These are phyloP conservation scores for Kwoniella sp. DNA, from an alignment of 768 basidiomycete species.

Conservation along the genomic window DNA sequence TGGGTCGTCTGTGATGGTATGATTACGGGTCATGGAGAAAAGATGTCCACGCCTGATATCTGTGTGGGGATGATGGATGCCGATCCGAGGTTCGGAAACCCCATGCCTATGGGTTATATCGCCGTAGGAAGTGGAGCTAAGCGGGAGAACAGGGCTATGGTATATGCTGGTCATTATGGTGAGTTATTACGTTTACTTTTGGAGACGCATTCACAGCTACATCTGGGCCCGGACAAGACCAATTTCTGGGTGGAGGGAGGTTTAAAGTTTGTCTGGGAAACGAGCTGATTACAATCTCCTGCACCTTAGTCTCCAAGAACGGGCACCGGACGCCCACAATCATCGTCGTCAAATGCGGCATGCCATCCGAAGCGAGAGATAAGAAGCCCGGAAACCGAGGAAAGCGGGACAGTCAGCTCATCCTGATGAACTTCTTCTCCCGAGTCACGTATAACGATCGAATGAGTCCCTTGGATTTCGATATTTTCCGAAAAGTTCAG, in stretches of 20 bases:
- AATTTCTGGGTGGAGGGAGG: too few relatives aligned
- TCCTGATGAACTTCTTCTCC: conserved; percentile 99
- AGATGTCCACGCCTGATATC: conserved; percentile 91
- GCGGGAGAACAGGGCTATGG: conserved; percentile 90
- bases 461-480: conserved; percentile 96
- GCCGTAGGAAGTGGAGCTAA: conserved; percentile 90
- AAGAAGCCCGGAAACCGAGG: conserved; percentile 97
- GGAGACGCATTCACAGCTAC: too few relatives aligned
- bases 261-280: too few relatives aligned
- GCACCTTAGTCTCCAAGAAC: conserved; percentile 36
- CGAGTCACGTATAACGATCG: conserved; percentile 99
- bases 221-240: too few relatives aligned
- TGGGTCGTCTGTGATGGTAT: conserved; percentile 97
- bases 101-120: conserved; percentile 86
- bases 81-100: conserved; percentile 93
- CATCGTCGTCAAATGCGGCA: conserved; percentile 94
- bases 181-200: too few relatives aligned
- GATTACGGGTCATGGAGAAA: conserved; percentile 97
- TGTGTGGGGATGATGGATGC: conserved; percentile 89
- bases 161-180: conserved; percentile 99
- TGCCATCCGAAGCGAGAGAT: conserved; percentile 79
- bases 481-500: conserved; percentile 95
- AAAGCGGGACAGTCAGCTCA: conserved; percentile 96
- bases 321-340: conserved; percentile 91
- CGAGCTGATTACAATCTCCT: too few relatives aligned